Evolutionary conservation across 768 basidiomycete genomes (phyloP).

Genomic region (Lanmaoa pseudosensibilis): DNA sequence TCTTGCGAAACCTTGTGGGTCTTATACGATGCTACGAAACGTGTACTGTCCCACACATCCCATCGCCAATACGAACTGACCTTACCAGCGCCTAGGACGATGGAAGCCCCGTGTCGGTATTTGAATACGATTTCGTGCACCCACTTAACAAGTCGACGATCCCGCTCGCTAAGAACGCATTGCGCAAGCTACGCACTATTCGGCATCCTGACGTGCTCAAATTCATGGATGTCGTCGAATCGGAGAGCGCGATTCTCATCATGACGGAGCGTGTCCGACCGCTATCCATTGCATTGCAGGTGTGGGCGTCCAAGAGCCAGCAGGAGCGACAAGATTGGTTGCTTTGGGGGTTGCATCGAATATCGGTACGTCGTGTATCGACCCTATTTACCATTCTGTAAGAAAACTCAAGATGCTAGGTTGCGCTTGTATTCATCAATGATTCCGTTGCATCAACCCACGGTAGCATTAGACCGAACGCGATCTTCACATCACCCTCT

Average conservation of each 20-base stretch:
- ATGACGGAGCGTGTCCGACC: slow-evolving; percentile 94
- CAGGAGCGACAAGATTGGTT: slow-evolving; percentile 84
- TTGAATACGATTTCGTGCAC: slow-evolving; percentile 83
- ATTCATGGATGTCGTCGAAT: slow-evolving; percentile 91
- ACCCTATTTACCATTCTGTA: background rate
- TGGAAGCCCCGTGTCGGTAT: slow-evolving; percentile 79
- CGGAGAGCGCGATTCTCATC: slow-evolving; percentile 83
- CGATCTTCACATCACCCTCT: slow-evolving; percentile 87
- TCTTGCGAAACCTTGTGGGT: slow-evolving; percentile 77
- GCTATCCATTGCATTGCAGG: slow-evolving; percentile 57
- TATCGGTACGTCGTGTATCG: slow-evolving; percentile 56
- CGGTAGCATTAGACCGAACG: slow-evolving; percentile 69
- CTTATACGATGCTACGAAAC: slow-evolving; percentile 84
- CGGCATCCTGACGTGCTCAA: slow-evolving; percentile 96
- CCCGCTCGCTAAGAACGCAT: slow-evolving; percentile 82
- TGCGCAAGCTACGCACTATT: slow-evolving; percentile 85
- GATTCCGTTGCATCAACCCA: slow-evolving; percentile 80
- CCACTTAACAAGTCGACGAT: slow-evolving; percentile 56
- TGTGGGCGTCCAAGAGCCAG: slow-evolving; percentile 60
- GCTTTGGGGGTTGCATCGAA: slow-evolving; percentile 89
- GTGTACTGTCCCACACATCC: slow-evolving; percentile 48
- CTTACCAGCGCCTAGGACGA: slow-evolving; percentile 68
- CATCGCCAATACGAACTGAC: slow-evolving; percentile 11
- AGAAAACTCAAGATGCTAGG: slow-evolving; percentile 42
- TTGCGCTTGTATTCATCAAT: slow-evolving; percentile 89